Base-by-base conservation (phyloP, 2,329 filamentous ascomycete genomes). In the Xylaria polymorpha region DNA sequence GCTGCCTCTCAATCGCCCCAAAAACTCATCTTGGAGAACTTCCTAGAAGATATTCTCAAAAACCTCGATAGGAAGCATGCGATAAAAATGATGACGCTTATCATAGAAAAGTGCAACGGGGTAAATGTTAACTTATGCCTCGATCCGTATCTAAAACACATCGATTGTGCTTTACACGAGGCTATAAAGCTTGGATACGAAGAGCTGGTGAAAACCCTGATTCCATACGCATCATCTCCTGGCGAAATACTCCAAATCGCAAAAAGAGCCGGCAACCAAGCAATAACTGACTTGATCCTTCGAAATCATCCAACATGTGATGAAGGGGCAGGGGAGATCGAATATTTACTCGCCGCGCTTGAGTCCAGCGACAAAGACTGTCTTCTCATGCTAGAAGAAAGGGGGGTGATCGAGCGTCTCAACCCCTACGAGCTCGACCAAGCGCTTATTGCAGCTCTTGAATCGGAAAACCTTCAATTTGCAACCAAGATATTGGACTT, bases 1-100 rank as follows among this genome's bases (percentile, higher is more conserved):
- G 3, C 0, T 14, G 5, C 32, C 15, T 15, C 18, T 10, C 32
- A 50, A 41, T 3, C 9, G 25, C 44, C 4, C 4, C 1, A 32
- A 1, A 4, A n/a, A 0, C 12, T 57, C 1, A 0, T 29, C 10
- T 37, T 4, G 0, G 14, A 7, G 14, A 5, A 9, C 3, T 14
- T 44, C 3, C 22, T 62, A 8, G 1, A 1, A 9, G 8, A 32
- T 15, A 35, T 55, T n/a, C 4, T 32, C 5, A 22, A 4, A 32
- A 14, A 3, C 6, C 9, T 51, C 14, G 5, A 0, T 4, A 25
- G 44, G 25, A 1, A 4, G 35, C 3, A 37, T 3, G 25, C 25
- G 25, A 2, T 29, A 4, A 29, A 4, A 3, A 29, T 29, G 25
- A 29, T 29, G 25, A 29, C 2, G 25, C 4, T 29, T 29, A 29